Evolutionary conservation across 495 filamentous ascomycete genomes (phyloP).

Genomic region (Aspergillus affinis): DNA sequence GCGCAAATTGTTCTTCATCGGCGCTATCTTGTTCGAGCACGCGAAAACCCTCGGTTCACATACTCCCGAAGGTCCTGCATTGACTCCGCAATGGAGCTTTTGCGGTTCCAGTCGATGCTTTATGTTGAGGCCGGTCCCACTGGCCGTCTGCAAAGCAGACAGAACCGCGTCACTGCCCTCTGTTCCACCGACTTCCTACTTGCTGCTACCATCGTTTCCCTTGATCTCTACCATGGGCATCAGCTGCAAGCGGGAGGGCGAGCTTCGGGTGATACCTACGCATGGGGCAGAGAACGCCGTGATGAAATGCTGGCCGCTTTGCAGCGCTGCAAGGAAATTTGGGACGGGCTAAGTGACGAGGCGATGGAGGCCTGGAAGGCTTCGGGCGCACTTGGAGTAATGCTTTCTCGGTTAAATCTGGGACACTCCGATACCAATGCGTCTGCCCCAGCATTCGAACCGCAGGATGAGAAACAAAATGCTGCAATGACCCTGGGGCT

Average conservation of each 20-base stretch:
- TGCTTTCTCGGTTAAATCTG: slow-evolving; percentile 71
- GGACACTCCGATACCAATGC: slow-evolving; percentile 26
- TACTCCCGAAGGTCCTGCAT: slow-evolving; percentile 84
- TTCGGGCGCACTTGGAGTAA: slow-evolving; percentile 69
- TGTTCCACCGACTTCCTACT: slow-evolving; percentile 84
- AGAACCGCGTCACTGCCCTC: slow-evolving; percentile 72
- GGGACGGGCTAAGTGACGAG: slow-evolving; percentile 69
- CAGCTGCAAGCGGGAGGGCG: slow-evolving; percentile 37
- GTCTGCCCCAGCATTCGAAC: slow-evolving; percentile 27
- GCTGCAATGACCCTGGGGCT: slow-evolving; percentile 83
- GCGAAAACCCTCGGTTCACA: slow-evolving; percentile 77
- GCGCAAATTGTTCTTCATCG: slow-evolving; percentile 85
- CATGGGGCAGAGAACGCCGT: slow-evolving; percentile 68
- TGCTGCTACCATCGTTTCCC: slow-evolving; percentile 80
- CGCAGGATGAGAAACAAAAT: slow-evolving; percentile 52
- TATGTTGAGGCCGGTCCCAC: slow-evolving; percentile 69
- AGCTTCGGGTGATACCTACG: slow-evolving; percentile 54
- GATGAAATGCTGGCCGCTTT: slow-evolving; percentile 73
- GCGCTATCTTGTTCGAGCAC: slow-evolving; percentile 74
- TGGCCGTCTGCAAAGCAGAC: slow-evolving; percentile 69
- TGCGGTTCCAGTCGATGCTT: slow-evolving; percentile 74
- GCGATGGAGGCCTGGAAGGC: slow-evolving; percentile 92
- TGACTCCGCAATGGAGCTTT: slow-evolving; percentile 78
- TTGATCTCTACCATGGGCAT: slow-evolving; percentile 66
- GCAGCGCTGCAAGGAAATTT: slow-evolving; percentile 71